Base-by-base conservation (phyloP, 495 filamentous ascomycete species). In the Penicillium roqueforti region DNA sequence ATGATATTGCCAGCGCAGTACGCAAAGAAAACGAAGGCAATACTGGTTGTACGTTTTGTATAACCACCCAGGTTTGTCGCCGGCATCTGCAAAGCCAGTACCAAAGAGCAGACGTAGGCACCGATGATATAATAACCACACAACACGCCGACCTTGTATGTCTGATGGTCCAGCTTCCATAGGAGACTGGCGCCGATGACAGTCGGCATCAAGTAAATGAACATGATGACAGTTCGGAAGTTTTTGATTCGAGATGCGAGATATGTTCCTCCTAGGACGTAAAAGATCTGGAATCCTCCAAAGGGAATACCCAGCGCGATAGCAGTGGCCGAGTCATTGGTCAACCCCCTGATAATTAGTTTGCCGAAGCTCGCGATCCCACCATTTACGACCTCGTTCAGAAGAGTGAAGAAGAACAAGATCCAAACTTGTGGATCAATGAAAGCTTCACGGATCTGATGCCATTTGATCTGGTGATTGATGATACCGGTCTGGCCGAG, bases 371-470 rank as follows among this genome's bases (percentile, higher is more conserved):
- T 72, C 2, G 69, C 65, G 8, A 71, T 54, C 6, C 67, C 69
- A 19, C 71, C 69, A 43, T 74, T 74, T 54, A 73, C 61, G 6
- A 62, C 67, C 54, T 74, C 70, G 29, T 73, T 69, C n/a, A 63
- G 55, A 8, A 69, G 60, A 37, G 55, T 63, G 46, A 67, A 63
- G 29, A 63, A 53, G 48, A 67, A 60, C 36, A 67, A 50, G 23
- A 75, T 58, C 71, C 73, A 79, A 25, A 58, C 59, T 56, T 72
- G 71, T 26, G 68, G 51, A 49, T 79, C 76, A 14, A 67, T n/a
- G 3, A 76, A 47, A 10, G 71, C 66, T 53, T 81, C 78, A 13
- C 63, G 56, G 25, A 79, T 69, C 49, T 81, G 78, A 40, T 71
- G 69, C 66, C 60, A 65, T 57, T 75, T 77, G 61, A 73, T 71